These are phyloP conservation scores for Verbascum thapsus DNA, from an alignment of 257 asterid species.

Conservation along the genomic window DNA sequence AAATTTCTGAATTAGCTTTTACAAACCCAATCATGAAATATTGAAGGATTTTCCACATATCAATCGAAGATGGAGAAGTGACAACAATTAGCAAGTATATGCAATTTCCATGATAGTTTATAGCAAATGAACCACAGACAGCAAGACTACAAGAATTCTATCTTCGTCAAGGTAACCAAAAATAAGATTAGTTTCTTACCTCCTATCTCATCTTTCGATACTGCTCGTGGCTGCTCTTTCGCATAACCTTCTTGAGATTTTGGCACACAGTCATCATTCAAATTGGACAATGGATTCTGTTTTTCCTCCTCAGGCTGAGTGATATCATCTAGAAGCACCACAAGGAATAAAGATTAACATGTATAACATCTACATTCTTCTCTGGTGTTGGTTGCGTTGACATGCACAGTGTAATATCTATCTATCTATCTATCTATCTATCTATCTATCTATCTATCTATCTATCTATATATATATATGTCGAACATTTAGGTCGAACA, in stretches of 20 bases:
- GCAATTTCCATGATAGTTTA: slow-evolving; percentile 12
- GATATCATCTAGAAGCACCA: slow-evolving; percentile 72
- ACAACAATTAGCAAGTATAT: slow-evolving; percentile 16
- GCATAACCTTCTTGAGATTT: slow-evolving; percentile 37
- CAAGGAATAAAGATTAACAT: slow-evolving; percentile 29
- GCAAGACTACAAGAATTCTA: slow-evolving; percentile 9
- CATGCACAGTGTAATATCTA: slow-evolving; percentile 10
- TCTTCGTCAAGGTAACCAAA: slow-evolving; percentile 18
- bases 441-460: not conserved
- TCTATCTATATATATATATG: too few relatives aligned
- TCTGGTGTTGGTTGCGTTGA: slow-evolving; percentile 3
- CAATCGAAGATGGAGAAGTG: not conserved
- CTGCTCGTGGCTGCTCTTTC: slow-evolving; percentile 35
- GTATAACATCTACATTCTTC: slow-evolving; percentile 12
- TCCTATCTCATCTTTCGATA: slow-evolving; percentile 39
- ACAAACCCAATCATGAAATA: not conserved
- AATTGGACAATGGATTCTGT: slow-evolving; percentile 29
- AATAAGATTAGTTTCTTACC: slow-evolving; percentile 44
- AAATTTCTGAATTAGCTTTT: slow-evolving; percentile 3
- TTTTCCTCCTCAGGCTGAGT: slow-evolving; percentile 69
- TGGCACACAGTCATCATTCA: slow-evolving; percentile 37
- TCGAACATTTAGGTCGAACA: slow-evolving; percentile 19
- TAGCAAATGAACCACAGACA: slow-evolving; percentile 5
- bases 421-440: not conserved
- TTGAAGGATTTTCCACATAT: slow-evolving; percentile 2